Conservation (phyloP, 805 yeast genomes). For the Sugiyamaella boreocaroliniensis region DNA sequence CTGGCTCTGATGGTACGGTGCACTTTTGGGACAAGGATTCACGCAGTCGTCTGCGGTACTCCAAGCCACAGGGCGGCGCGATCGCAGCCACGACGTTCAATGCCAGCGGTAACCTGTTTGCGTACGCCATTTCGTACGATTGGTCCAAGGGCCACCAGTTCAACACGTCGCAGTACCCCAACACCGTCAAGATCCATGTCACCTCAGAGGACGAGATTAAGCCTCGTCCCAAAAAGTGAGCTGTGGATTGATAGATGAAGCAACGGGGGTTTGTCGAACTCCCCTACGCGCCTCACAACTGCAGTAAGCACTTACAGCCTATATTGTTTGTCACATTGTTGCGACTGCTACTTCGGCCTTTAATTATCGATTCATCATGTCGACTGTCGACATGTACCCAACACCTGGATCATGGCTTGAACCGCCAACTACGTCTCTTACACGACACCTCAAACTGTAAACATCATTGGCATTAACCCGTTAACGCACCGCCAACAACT, state of each 20-base stretch:
- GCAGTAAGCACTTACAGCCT: too few species aligned
- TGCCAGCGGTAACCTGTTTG: conserved; percentile 74
- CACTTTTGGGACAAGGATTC: conserved; percentile 96
- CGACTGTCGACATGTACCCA: too few species aligned
- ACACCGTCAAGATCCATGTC: conserved; percentile 72
- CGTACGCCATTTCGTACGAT: conserved; percentile 89
- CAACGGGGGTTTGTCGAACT: too few species aligned
- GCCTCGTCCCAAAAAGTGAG: conserved; percentile 21
- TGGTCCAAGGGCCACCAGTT: conserved; percentile 82
- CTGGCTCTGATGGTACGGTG: conserved; percentile 91
- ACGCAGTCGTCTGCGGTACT: conserved; percentile 76
- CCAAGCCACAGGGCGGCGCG: conserved; percentile 49
- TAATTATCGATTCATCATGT: too few species aligned
- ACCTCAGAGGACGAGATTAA: conserved; percentile 81
- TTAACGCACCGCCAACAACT: neutral
- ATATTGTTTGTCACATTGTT: too few species aligned
- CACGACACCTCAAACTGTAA: too few species aligned
- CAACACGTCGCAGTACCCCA: conserved; percentile 70
- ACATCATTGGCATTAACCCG: too few species aligned
- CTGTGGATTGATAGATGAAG: neutral
- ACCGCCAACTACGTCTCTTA: too few species aligned
- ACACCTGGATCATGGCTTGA: too few species aligned
- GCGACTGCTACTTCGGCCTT: too few species aligned
- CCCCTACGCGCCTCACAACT: too few species aligned
- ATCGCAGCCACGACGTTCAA: conserved; percentile 78